Evolutionary conservation across 169 alveolate species (phyloP).

Genomic region (Plasmodium chabaudi): DNA sequence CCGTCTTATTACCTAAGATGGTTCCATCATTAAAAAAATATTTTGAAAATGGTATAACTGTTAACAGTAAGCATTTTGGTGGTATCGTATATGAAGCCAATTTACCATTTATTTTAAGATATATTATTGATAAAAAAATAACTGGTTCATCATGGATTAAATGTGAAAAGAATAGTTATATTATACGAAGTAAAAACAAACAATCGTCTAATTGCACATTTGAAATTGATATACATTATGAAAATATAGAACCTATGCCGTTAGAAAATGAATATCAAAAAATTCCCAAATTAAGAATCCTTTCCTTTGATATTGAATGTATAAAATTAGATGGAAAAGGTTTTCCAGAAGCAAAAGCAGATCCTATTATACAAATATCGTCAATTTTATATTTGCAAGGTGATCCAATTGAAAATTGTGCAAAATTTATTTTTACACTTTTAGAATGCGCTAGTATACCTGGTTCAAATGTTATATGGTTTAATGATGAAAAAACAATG

Average conservation of each 20-base stretch:
- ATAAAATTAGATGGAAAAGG: conserved; percentile 92
- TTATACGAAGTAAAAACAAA: conserved; percentile 30
- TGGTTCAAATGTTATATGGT: conserved; percentile 90
- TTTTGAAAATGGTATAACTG: conserved; percentile 86
- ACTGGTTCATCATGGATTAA: conserved; percentile 98
- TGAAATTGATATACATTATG: conserved; percentile 81
- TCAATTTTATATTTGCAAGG: conserved; percentile 90
- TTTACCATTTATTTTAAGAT: conserved; percentile 96
- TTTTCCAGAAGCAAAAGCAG: conserved; percentile 96
- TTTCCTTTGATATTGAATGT: conserved; percentile 88
- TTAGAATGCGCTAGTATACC: conserved; percentile 90
- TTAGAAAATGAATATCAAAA: conserved; percentile 44
- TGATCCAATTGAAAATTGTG: conserved; percentile 71
- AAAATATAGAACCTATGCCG: conserved; percentile 85
- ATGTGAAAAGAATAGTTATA: conserved; percentile 74
- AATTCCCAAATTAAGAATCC: conserved; percentile 44
- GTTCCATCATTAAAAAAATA: conserved; percentile 86
- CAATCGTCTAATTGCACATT: conserved; percentile 78
- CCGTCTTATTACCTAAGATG: conserved; percentile 89
- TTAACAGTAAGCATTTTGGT: conserved; percentile 72
- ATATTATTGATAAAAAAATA: conserved; percentile 95
- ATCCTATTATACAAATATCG: conserved; percentile 97
- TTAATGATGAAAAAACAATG: conserved; percentile 85
- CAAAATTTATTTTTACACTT: conserved; percentile 87
- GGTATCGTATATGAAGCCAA: conserved; percentile 94